A percentile compares a stretch with the other conserved stretches of the same genome.
Conservation (phyloP, 768 basidiomycete genomes). For the Paxillus rubicundulus region DNA sequence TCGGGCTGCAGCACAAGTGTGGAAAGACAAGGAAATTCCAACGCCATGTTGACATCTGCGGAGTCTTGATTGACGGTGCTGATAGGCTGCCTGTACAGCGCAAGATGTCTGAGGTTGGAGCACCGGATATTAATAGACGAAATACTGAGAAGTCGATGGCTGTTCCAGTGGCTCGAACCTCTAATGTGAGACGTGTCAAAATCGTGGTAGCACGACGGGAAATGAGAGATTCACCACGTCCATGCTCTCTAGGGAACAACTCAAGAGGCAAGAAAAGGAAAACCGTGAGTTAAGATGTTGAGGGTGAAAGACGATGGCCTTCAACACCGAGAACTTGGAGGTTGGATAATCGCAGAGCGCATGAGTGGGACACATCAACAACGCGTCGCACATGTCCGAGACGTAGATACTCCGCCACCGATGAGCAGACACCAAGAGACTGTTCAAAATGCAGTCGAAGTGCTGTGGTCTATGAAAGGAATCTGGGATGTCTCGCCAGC, state of each 20-base stretch:
- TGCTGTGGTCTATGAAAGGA: neutral
- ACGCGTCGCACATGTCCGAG: neutral
- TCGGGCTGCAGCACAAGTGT: conserved; percentile 5
- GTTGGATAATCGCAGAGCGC: neutral
- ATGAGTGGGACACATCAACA: conserved; percentile 1
- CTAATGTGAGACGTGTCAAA: neutral
- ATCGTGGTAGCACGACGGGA: neutral
- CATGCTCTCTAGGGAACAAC: neutral
- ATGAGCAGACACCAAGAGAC: neutral
- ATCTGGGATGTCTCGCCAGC: conserved; percentile 2
- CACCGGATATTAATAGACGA: neutral
- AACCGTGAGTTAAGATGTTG: neutral
- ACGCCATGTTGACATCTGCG: neutral
- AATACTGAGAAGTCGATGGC: conserved; percentile 3
- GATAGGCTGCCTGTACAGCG: conserved; percentile 1
- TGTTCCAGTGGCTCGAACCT: neutral
- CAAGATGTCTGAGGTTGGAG: neutral
- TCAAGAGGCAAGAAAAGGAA: neutral
- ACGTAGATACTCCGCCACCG: neutral
- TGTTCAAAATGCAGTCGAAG: neutral
- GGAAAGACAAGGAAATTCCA: conserved; percentile 5
- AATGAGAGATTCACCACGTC: neutral
- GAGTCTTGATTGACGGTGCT: neutral
- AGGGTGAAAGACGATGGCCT: neutral
- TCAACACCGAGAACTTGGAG: neutral